Conservation (phyloP, 805 yeast species). For the Suhomyces faveliae region DNA sequence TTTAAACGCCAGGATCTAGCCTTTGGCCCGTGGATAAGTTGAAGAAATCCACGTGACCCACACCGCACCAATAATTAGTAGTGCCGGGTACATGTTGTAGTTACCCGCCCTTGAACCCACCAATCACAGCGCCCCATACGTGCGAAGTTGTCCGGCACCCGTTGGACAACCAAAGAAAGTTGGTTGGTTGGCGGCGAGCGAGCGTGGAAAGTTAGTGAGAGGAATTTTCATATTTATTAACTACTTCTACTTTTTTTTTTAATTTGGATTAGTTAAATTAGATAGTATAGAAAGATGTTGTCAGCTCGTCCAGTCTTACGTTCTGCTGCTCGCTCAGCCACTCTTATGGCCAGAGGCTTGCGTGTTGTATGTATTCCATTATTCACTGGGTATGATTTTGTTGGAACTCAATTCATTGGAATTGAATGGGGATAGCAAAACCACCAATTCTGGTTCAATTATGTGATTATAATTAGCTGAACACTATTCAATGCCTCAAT, state of each 20-base stretch:
- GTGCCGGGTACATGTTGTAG: constrained; percentile 1
- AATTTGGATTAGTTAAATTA: constrained; percentile 11
- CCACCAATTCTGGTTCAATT: not conserved
- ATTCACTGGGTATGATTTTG: not conserved
- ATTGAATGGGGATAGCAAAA: not conserved
- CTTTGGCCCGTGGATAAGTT: constrained; percentile 1
- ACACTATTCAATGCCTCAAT: not conserved
- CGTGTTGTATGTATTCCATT: constrained; percentile 25
- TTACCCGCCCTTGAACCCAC: constrained; percentile 10
- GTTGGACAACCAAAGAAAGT: constrained; percentile 6
- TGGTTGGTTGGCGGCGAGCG: constrained; percentile 12
- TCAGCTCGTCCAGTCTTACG: constrained; percentile 83
- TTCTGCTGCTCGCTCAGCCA: constrained; percentile 79
- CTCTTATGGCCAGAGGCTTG: constrained; percentile 31
- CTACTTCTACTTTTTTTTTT: constrained; percentile 17
- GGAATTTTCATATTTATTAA: constrained; percentile 10
- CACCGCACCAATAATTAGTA: not conserved
- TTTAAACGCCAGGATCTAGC: not conserved
- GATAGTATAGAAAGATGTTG: constrained; percentile 53
- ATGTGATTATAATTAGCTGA: not conserved
- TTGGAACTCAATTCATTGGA: not conserved
- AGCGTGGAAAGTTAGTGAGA: constrained; percentile 6
- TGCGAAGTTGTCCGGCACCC: constrained; percentile 8
- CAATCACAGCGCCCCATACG: constrained; percentile 12
- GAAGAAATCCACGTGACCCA: constrained; percentile 7